A percentile compares a stretch with the other conserved stretches of the same genome.
phyloP scores from a whole-genome alignment of 345 rosid species.

The Rhodomyrtus tomentosa region DNA sequence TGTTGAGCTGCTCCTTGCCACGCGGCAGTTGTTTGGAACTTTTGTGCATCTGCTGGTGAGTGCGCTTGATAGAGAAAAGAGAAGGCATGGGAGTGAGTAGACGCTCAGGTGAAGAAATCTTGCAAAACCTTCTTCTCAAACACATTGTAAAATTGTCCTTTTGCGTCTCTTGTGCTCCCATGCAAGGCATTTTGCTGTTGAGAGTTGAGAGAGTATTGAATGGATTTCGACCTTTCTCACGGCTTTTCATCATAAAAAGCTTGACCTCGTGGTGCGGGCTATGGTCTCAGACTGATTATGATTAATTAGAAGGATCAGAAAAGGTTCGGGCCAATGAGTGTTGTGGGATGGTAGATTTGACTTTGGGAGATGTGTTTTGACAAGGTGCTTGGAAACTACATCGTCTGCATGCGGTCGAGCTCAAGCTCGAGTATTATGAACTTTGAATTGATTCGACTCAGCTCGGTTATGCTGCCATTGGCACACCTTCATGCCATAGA shows the following conservation, averaged over 20 bases:
- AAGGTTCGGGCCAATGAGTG: not conserved
- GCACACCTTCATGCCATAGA: not conserved
- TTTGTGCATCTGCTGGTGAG: not conserved
- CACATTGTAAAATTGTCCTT: not conserved
- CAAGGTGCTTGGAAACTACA: not conserved
- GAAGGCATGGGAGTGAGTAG: not conserved
- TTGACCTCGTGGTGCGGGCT: not conserved
- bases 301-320: not conserved
- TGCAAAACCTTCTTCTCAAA: not conserved
- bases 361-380: not conserved
- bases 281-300: not conserved
- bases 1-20: not conserved
- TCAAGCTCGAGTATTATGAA: not conserved
- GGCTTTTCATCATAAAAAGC: not conserved
- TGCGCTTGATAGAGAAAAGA: not conserved
- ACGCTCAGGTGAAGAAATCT: not conserved
- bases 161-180: not conserved
- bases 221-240: not conserved
- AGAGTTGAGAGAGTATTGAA: not conserved
- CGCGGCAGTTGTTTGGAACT: not conserved
- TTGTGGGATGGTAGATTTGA: too few relatives aligned
- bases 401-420: not conserved
- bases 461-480: not conserved
- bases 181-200: not conserved
- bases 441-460: not conserved